phyloP scores from a whole-genome alignment of 345 rosid species.

The Populus simonii region DNA sequence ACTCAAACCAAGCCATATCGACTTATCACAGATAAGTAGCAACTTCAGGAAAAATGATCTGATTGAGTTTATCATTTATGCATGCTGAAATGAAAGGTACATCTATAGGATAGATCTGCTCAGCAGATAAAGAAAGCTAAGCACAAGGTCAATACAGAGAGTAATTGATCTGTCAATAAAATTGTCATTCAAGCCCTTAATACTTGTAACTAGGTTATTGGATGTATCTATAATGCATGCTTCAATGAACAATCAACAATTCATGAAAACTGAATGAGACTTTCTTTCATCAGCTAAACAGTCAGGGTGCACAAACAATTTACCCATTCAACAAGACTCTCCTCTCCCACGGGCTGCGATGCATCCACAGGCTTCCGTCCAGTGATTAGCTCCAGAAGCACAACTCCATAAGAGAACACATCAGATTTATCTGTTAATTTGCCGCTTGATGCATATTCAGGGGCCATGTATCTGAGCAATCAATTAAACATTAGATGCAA shows the following conservation, averaged over 20 bases:
- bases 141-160: not conserved
- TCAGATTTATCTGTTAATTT: slow-evolving; percentile 95
- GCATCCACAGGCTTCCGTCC: slow-evolving; percentile 95
- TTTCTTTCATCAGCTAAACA: not conserved
- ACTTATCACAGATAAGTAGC: not conserved
- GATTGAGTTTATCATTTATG: slow-evolving; percentile 5
- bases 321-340: slow-evolving; percentile 99
- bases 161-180: not conserved
- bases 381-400: slow-evolving; percentile 88
- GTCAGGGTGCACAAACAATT: slow-evolving; percentile 9
- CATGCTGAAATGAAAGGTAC: not conserved
- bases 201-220: not conserved
- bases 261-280: not conserved
- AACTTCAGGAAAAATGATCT: slow-evolving; percentile 1
- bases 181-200: not conserved
- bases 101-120: not conserved
- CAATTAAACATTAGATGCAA: slow-evolving; percentile 11
- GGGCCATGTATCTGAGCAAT: slow-evolving; percentile 85
- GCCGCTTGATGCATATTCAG: slow-evolving; percentile 97
- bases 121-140: not conserved
- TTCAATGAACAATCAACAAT: not conserved
- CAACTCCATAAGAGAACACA: slow-evolving; percentile 89
- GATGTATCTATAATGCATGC: not conserved
- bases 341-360: slow-evolving; percentile 87
- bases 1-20: not conserved